Conservation (phyloP, 169 alveolate species). For the Perkinsus olseni region DNA sequence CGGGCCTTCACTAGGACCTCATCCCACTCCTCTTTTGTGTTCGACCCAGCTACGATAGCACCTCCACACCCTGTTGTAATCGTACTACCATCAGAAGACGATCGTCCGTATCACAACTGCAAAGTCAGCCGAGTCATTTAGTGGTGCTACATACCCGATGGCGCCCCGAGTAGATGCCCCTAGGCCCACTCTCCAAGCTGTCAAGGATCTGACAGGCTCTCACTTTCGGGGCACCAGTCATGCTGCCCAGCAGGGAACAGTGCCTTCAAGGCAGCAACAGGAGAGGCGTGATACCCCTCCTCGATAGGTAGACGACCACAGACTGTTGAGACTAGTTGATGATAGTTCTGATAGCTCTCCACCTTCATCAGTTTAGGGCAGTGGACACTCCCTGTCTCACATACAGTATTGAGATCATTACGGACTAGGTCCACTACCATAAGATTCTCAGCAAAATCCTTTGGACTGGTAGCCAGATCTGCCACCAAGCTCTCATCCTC, state of each 20-base stretch:
- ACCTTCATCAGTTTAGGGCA: constrained; percentile 31
- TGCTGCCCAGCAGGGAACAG: constrained; percentile 47
- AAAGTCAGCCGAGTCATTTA: constrained; percentile 21
- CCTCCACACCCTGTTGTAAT: constrained; percentile 22
- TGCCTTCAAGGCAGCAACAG: constrained; percentile 31
- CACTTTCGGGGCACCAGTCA: constrained; percentile 50
- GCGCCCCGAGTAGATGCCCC: constrained; percentile 47
- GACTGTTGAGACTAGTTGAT: constrained; percentile 44
- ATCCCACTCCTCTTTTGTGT: constrained; percentile 31
- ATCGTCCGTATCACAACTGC: constrained; percentile 41
- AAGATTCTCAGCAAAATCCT: constrained; percentile 43
- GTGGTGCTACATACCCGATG: constrained; percentile 26
- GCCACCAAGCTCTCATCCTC: constrained; percentile 30
- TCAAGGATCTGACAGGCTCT: constrained; percentile 32
- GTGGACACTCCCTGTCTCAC: constrained; percentile 30
- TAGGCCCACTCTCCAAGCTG: constrained; percentile 38
- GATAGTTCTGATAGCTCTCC: constrained; percentile 35
- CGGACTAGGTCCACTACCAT: constrained; percentile 48
- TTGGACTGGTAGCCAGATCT: constrained; percentile 25
- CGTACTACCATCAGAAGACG: constrained; percentile 8
- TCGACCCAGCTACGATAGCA: constrained; percentile 42
- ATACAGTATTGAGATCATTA: constrained; percentile 38
- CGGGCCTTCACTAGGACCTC: constrained; percentile 39
- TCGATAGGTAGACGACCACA: constrained; percentile 14
- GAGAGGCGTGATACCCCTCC: background rate